These are phyloP conservation scores for Pyricularia grisea DNA, from an alignment of 2,329 filamentous ascomycete species.

Conservation along the genomic window DNA sequence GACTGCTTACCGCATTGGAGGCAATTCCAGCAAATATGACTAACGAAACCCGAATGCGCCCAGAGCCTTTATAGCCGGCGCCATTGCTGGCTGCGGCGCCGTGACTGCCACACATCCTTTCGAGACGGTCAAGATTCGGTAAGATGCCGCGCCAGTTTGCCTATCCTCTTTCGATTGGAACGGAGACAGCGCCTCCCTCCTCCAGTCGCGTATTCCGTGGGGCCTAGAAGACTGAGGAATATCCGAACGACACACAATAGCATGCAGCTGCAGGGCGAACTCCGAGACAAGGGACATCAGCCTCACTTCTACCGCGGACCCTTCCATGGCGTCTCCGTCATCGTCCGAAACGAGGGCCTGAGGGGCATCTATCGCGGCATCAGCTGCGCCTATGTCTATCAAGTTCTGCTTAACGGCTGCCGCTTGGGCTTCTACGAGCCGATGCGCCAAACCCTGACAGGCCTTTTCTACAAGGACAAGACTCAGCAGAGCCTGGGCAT, in stretches of 20 bases:
- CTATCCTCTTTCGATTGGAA: slow-evolving; percentile 10
- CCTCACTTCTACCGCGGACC: slow-evolving; percentile 86
- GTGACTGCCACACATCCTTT: slow-evolving; percentile 97
- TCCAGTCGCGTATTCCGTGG: background rate
- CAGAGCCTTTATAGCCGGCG: slow-evolving; percentile 88
- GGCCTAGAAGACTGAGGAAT: background rate
- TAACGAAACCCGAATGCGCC: background rate
- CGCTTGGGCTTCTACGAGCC: slow-evolving; percentile 97
- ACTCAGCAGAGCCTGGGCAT: slow-evolving; percentile 76
- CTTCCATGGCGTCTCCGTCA: slow-evolving; percentile 82
- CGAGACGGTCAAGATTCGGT: slow-evolving; percentile 98
- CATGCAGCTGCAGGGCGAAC: slow-evolving; percentile 92
- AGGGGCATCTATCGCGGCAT: slow-evolving; percentile 81
- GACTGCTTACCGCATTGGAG: too few relatives aligned
- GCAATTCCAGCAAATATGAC: background rate
- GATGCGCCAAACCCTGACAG: slow-evolving; percentile 64
- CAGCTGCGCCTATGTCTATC: slow-evolving; percentile 90
- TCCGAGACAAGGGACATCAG: slow-evolving; percentile 77
- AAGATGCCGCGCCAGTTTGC: slow-evolving; percentile 18
- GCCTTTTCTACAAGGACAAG: slow-evolving; percentile 60
- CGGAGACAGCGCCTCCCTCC: slow-evolving; percentile 2
- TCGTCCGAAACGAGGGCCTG: slow-evolving; percentile 82
- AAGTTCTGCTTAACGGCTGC: slow-evolving; percentile 92
- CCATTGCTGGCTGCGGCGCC: slow-evolving; percentile 92
- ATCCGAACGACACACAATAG: background rate